Evolutionary conservation across 257 asterid genomes (phyloP), one percentile per base, ranked within the genome.

Genomic region (Nicotiana paniculata): DNA sequence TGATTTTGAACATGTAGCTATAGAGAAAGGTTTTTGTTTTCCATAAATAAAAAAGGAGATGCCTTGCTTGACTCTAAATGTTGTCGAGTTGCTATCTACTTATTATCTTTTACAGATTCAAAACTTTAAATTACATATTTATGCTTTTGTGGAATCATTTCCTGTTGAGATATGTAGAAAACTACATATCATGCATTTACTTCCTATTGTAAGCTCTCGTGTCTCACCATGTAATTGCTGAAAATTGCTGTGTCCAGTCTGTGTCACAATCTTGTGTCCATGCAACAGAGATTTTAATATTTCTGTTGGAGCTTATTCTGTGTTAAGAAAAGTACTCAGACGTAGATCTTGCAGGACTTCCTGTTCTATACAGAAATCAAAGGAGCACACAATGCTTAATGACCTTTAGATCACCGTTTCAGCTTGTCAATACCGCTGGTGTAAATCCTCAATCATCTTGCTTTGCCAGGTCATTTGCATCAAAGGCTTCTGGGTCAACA

Each of bases 401-500:
- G 81, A 67, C 82, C 76, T 61, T 81, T 81, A 87, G 32, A 85
- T 83, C 93, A 63, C 83, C 85, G 39, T 84, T 88, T 83, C 96
- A 88, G 82, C 92, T 85, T 81, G 87, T 87, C 82, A 57, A 65
- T 32, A 88, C 84, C 51, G 33, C 66, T 57, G 84, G 88, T 65
- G 81, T 77, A 80, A 84, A 81, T 83, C 78, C 87, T 77, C 69
- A 84, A 77, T 53, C 57, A 43, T 57, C 88, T 84, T 75, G 75
- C 89, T 88, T 86, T 77, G 83, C 86, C 70, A 91, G 97, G 90
- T 82, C 89, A 78, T 90, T 95, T 87, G 88, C 97, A 74, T 89
- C 95, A 85, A 88, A 86, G 85, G 51, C 91, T 65, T 83, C 98
- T 10, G 89, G 88, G 66, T 86, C 98, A 39, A 86, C 81, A 62